Base-by-base conservation (phyloP, 768 basidiomycete species). In the Pulveroboletus ravenelii region DNA sequence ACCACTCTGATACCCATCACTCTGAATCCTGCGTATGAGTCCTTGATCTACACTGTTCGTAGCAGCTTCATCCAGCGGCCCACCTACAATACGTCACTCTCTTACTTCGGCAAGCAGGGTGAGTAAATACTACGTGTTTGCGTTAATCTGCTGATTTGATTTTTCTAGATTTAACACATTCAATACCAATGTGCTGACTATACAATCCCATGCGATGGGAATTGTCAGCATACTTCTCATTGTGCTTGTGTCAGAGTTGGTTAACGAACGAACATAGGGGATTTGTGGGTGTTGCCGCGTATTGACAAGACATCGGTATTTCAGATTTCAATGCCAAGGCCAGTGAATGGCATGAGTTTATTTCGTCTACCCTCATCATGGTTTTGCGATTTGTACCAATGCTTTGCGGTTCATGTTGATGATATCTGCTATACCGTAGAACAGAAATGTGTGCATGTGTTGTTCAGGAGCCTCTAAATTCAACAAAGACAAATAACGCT, bases 71-170 rank as follows among this genome's bases (percentile, higher is more conserved):
- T 76, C 82, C 12, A 62, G 68, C 37, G 35, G 59, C 10, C 74
- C 80, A 17, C 81, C 81, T 2, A 56, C 62, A 2, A 72, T 87
- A 87, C 58, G 74, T 86, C 20, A 82, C 84, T 0, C 70, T 85
- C 71, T 85, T n/a, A n/a, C n/a, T n/a, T 9, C 72, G 76, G 5
- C 66, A 78, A 39, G 71, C 80, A n/a, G 82, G 80, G 75, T 74
- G 20, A 50, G 53, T 51, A 12, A 18, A 8, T 3, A 9, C 18
- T 17, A 10, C 29, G 3, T 12, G 8, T 9, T n/a, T 3, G 9
- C 40, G 1, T n/a, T 7, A 34, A 50, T 32, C 1, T 20, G 6
- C 35, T 57, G 27, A 53, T 42, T 2, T 29, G 10, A 23, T 41
- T 12, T n/a, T 2, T 41, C 1, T 45, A 80, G 82, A 10, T 86